Conservation (phyloP, 2,329 filamentous ascomycete species). For the Aspergillus ochraceoroseus region DNA sequence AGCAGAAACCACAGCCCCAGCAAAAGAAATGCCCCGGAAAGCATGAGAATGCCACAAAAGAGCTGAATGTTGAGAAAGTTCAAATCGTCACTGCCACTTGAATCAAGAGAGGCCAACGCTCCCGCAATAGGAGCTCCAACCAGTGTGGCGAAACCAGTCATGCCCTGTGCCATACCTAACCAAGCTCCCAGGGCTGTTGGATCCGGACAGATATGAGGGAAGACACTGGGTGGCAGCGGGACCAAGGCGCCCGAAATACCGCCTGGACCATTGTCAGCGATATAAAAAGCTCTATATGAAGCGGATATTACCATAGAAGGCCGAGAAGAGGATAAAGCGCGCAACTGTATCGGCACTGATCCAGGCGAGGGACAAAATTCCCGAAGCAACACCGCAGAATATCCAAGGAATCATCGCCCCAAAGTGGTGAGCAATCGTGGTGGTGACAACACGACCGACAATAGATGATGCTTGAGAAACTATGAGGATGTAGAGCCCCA, state of each 20-base stretch:
- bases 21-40: conserved; percentile 37
- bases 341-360: conserved; percentile 47
- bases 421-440: conserved; percentile 50
- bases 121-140: conserved; percentile 49
- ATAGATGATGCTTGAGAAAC: conserved; percentile 56
- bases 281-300: background rate
- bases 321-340: conserved; percentile 55
- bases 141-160: conserved; percentile 46
- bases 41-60: conserved; percentile 42
- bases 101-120: conserved; percentile 40
- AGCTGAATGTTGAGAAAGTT: conserved; percentile 45
- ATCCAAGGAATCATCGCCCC: conserved; percentile 57
- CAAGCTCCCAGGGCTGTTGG: conserved; percentile 44
- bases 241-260: conserved; percentile 58
- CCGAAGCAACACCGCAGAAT: conserved; percentile 39
- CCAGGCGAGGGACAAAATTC: conserved; percentile 49
- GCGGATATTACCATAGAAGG: conserved; percentile 50
- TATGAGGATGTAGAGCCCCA: conserved; percentile 56
- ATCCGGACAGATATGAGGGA: conserved; percentile 49
- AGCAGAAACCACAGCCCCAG: conserved; percentile 20
- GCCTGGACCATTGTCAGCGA: background rate
- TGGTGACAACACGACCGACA: conserved; percentile 52
- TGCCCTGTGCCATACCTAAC: conserved; percentile 49
- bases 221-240: conserved; percentile 56
- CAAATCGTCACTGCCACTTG: conserved; percentile 23